phyloP scores from a whole-genome alignment of 192 early-diverging fungal species.

The Piromyces sp. region DNA sequence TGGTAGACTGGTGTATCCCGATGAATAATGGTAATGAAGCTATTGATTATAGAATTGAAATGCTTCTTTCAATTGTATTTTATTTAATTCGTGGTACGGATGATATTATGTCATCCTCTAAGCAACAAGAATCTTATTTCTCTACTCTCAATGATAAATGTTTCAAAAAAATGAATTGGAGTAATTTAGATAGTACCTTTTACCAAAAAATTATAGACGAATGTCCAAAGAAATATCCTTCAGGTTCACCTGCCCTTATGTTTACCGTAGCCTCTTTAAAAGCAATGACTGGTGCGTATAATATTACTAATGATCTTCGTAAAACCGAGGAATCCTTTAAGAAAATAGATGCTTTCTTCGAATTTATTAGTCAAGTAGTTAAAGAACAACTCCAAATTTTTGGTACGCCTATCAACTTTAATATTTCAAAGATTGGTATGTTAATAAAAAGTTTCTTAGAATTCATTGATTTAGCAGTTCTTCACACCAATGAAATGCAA shows the following conservation, averaged over 20 bases:
- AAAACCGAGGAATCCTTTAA: not conserved
- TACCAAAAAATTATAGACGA: not conserved
- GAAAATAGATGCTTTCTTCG: not conserved
- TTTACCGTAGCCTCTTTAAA: not conserved
- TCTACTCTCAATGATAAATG: not conserved
- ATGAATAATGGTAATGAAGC: not conserved
- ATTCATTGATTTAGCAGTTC: not conserved
- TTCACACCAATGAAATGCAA: not conserved
- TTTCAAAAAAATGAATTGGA: not conserved
- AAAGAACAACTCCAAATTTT: not conserved
- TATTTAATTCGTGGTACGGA: not conserved
- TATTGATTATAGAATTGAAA: not conserved
- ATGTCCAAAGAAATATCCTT: not conserved
- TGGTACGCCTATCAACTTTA: not conserved
- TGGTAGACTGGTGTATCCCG: not conserved
- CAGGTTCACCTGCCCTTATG: not conserved
- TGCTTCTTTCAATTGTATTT: not conserved
- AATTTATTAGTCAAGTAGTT: not conserved
- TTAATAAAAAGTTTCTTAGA: not conserved
- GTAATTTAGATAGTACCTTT: not conserved
- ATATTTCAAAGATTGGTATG: not conserved
- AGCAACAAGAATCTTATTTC: not conserved
- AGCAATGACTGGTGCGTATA: not conserved
- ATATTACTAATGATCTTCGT: not conserved
- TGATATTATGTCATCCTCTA: not conserved